phyloP scores from a whole-genome alignment of 202 grass and related monocot species.

The Thinopyrum obtusiflorum region DNA sequence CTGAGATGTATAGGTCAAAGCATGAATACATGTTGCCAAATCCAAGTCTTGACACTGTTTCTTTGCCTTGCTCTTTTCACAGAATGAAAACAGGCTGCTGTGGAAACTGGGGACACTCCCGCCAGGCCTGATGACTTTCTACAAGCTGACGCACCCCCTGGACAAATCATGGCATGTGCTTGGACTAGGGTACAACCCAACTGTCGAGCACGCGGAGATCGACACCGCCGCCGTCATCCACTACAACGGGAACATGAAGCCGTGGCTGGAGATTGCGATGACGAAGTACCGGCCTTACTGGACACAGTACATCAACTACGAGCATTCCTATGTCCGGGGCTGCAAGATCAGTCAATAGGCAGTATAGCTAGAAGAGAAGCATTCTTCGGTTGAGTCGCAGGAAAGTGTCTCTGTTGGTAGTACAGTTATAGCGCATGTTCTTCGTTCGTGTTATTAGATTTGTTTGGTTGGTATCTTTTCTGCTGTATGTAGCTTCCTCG shows the following conservation, averaged over 20 bases:
- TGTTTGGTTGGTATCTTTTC: not conserved
- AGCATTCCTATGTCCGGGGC: slow-evolving; percentile 42
- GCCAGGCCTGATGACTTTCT: slow-evolving; percentile 56
- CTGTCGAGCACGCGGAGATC: slow-evolving; percentile 46
- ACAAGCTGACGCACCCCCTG: slow-evolving; percentile 56
- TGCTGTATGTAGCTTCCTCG: slow-evolving; percentile 31
- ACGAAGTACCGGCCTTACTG: slow-evolving; percentile 59
- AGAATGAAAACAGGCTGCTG: slow-evolving; percentile 66
- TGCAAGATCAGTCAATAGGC: slow-evolving; percentile 62
- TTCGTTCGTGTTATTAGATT: slow-evolving; percentile 31
- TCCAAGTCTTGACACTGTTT: not conserved
- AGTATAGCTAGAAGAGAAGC: slow-evolving; percentile 4
- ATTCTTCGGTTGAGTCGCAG: not conserved
- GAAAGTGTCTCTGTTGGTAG: slow-evolving; percentile 28
- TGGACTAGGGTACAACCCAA: slow-evolving; percentile 58
- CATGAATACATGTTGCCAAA: not conserved
- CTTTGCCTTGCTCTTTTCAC: not conserved
- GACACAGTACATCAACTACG: slow-evolving; percentile 55
- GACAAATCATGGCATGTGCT: slow-evolving; percentile 65
- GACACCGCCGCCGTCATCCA: slow-evolving; percentile 55
- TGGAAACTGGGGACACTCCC: slow-evolving; percentile 65
- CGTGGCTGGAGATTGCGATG: slow-evolving; percentile 60
- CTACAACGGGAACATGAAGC: slow-evolving; percentile 67
- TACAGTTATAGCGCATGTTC: slow-evolving; percentile 24
- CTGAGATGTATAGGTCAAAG: not conserved